A percentile compares a stretch with the other conserved stretches of the same genome.
These are phyloP conservation scores for Rhizopogon roseolus DNA, from an alignment of 768 basidiomycete species.

Conservation along the genomic window DNA sequence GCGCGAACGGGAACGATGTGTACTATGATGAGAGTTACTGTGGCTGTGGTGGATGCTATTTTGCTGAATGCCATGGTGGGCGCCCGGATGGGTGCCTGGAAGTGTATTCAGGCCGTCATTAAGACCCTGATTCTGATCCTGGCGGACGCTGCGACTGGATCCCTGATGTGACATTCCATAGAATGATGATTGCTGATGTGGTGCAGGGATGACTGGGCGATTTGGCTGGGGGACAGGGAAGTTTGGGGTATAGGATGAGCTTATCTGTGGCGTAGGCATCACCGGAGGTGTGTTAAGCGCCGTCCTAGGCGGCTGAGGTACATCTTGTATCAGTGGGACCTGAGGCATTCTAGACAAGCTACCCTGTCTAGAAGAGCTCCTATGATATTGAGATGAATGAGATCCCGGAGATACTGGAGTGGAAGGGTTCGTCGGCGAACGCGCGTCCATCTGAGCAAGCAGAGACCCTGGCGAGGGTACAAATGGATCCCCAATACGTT, in stretches of 20 bases:
- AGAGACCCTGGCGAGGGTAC: slow-evolving; percentile 6
- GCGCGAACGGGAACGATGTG: slow-evolving; percentile 20
- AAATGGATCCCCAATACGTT: slow-evolving; percentile 12
- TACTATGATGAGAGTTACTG: slow-evolving; percentile 12
- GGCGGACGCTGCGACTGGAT: slow-evolving; percentile 11
- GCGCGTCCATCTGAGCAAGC: slow-evolving; percentile 5
- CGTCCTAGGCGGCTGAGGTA: slow-evolving; percentile 16
- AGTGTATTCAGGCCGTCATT: slow-evolving; percentile 10
- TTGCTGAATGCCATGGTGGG: slow-evolving; percentile 3
- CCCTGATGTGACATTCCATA: slow-evolving; percentile 16
- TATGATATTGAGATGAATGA: slow-evolving; percentile 11
- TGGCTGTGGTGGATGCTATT: slow-evolving; percentile 3
- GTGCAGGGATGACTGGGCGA: neutral
- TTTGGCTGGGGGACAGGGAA: slow-evolving; percentile 1
- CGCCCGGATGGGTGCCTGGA: slow-evolving; percentile 1
- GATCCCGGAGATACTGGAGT: slow-evolving; percentile 13
- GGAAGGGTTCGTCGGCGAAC: slow-evolving; percentile 7
- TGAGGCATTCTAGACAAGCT: slow-evolving; percentile 12
- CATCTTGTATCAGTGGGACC: slow-evolving; percentile 10
- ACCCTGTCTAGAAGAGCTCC: slow-evolving; percentile 15
- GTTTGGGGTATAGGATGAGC: neutral
- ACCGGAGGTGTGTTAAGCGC: slow-evolving; percentile 8
- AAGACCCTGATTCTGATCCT: slow-evolving; percentile 10
- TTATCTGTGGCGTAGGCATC: slow-evolving; percentile 10
- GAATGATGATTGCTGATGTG: neutral